Percentiles rank a stretch among this genome's conserved stretches.
phyloP scores from a whole-genome alignment of 2,329 filamentous ascomycete species.

The Taxawa tesnikishii region DNA sequence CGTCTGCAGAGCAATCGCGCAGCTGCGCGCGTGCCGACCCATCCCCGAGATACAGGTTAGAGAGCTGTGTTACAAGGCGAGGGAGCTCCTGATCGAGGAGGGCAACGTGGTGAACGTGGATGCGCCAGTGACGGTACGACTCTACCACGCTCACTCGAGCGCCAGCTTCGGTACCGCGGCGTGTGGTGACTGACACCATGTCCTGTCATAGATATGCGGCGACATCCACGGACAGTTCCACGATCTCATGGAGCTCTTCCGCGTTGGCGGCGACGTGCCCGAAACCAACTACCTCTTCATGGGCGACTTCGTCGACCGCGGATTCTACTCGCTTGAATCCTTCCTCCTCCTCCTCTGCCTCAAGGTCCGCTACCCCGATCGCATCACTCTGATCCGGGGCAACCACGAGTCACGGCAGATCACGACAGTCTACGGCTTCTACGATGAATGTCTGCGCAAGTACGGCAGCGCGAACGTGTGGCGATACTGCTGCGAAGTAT shows the following conservation, averaged over 20 bases:
- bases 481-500: constrained; percentile 92
- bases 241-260: constrained; percentile 91
- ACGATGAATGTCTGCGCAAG: constrained; percentile 91
- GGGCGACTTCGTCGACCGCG: constrained; percentile 96
- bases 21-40: constrained; percentile 86
- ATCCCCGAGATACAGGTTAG: constrained; percentile 93
- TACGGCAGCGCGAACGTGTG: constrained; percentile 96
- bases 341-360: constrained; percentile 91
- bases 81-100: constrained; percentile 93
- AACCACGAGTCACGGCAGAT: constrained; percentile 97
- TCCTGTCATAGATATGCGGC: constrained; percentile 65
- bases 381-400: constrained; percentile 70
- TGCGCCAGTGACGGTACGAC: constrained; percentile 83
- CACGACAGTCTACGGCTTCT: constrained; percentile 95
- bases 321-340: constrained; percentile 95
- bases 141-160: no score
- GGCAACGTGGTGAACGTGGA: constrained; percentile 93
- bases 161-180: no score
- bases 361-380: constrained; percentile 93
- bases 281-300: constrained; percentile 97
- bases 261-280: constrained; percentile 83
- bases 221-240: constrained; percentile 97
- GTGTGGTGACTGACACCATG: background rate
- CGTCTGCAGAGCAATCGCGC: constrained; percentile 67
- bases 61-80: constrained; percentile 92